Evolutionary conservation across 75 land plant genomes (phyloP).

Genomic region (Chamaecyparis obtusa): DNA sequence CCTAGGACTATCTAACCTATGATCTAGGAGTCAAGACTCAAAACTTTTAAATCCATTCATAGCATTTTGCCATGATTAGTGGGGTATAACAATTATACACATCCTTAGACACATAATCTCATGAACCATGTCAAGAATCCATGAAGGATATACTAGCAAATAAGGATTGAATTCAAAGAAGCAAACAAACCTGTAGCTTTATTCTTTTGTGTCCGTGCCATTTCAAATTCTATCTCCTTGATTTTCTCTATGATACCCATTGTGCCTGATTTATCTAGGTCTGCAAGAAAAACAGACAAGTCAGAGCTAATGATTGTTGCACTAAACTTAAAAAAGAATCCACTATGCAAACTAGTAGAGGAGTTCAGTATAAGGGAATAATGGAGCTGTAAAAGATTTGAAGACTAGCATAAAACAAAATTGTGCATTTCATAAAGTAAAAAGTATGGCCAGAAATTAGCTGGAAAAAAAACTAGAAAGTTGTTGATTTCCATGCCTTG

Average conservation of each 20-base stretch:
- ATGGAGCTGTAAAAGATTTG: neutral
- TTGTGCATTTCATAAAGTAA: neutral
- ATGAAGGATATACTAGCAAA: slow-evolving; percentile 7
- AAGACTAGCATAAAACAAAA: neutral
- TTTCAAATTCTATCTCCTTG: slow-evolving; percentile 95
- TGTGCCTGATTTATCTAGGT: slow-evolving; percentile 3
- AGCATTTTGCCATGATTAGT: neutral
- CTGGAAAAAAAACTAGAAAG: neutral
- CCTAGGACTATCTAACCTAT: no score
- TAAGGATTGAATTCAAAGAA: neutral
- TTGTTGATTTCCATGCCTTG: neutral
- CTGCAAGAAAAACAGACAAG: neutral
- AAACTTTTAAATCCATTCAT: neutral
- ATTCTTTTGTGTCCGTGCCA: slow-evolving; percentile 98
- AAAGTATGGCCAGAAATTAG: neutral
- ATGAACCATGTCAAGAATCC: neutral
- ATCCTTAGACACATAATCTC: neutral
- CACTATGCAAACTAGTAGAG: neutral
- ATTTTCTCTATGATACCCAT: slow-evolving; percentile 97
- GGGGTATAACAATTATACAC: neutral
- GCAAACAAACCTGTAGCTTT: slow-evolving; percentile 84
- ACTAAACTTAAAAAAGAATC: neutral
- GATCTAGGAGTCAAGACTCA: neutral
- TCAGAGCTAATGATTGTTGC: neutral
- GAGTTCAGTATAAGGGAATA: neutral